A percentile compares a stretch with the other conserved stretches of the same genome.
Evolutionary conservation across 345 rosid genomes (phyloP).

Genomic region (Adansonia digitata): DNA sequence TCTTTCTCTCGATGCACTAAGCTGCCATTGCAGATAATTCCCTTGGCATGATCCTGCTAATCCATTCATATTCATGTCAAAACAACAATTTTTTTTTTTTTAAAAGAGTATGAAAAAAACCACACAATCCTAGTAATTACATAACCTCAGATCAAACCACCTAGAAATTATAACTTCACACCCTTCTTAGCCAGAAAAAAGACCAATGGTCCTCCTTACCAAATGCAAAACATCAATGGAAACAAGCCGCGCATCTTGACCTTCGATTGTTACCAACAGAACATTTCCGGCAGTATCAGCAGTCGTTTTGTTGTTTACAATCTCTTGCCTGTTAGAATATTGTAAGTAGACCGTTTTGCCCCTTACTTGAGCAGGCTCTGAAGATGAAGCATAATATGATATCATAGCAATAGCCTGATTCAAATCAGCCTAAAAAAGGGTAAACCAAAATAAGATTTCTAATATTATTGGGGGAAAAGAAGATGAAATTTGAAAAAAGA

Average conservation of each 20-base stretch:
- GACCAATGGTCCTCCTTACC: slow-evolving; percentile 50
- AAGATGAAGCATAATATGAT: slow-evolving; percentile 90
- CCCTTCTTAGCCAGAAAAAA: slow-evolving; percentile 27
- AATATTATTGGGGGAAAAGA: not conserved
- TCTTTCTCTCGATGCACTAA: slow-evolving; percentile 97
- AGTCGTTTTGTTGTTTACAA: slow-evolving; percentile 93
- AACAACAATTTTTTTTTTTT: slow-evolving; percentile 31
- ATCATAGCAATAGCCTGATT: slow-evolving; percentile 99
- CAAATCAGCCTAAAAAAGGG: slow-evolving; percentile 61
- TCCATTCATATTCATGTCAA: slow-evolving; percentile 97
- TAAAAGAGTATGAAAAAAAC: slow-evolving; percentile 45
- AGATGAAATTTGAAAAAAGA: not conserved
- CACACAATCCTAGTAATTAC: slow-evolving; percentile 59
- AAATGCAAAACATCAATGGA: slow-evolving; percentile 96
- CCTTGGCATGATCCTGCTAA: slow-evolving; percentile 99
- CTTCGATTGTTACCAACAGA: slow-evolving; percentile 86
- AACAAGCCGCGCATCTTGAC: slow-evolving; percentile 91
- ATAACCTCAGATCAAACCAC: slow-evolving; percentile 35
- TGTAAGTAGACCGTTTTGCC: slow-evolving; percentile 99
- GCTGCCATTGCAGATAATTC: slow-evolving; percentile 97
- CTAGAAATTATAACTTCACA: slow-evolving; percentile 33
- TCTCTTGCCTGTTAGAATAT: slow-evolving; percentile 97
- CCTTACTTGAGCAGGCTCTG: slow-evolving; percentile 99
- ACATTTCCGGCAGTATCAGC: slow-evolving; percentile 99
- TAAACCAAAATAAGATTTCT: slow-evolving; percentile 1